Base-by-base conservation (phyloP, 2,329 filamentous ascomycete genomes). In the Aureobasidium mangrovei region DNA sequence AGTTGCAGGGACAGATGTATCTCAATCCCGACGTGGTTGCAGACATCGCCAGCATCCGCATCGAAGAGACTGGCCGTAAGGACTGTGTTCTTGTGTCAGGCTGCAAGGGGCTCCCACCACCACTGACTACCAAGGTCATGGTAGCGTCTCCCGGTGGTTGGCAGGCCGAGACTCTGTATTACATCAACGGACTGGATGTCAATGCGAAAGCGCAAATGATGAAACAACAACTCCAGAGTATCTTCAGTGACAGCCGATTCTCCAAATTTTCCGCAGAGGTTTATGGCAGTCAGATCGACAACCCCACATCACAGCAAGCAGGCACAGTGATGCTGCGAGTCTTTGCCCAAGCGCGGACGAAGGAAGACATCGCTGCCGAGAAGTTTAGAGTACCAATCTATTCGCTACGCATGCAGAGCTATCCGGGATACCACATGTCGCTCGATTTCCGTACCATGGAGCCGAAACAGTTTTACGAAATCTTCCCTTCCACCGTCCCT, bases 21-120 rank as follows among this genome's bases (percentile, higher is more conserved):
- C 78, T 73, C 69, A 80, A 81, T 65, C 76, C 73, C 0, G 79
- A 81, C 58, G 78, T 81, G 31, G 79, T 74, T 0, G 78, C 78
- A 0, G 61, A 77, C 10, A 65, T 82, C 10, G 67, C 72, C 44
- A 67, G 73, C n/a, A 66, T 80, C 36, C 72, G 69, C 55, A 77
- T 83, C 57, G 73, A 78, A 44, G 72, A 82, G 52, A 55, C 76
- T 4, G 72, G 70, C 24, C 38, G 28, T 1, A 64, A 65, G 18
- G 73, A 81, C 59, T 71, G 77, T 5, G 75, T 81, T 1, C 71
- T 72, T 2, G 54, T 81, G 9, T 68, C 68, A 27, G 74, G 74
- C 18, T 67, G 77, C 24, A 67, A 68, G 47, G 71, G 69, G 7
- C 64, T 65, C 2, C 69, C 73, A 0, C 75, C 76, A 3, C 76